Base-by-base conservation (phyloP, 192 early-diverging fungal genomes). In the Diversispora epigaea region DNA sequence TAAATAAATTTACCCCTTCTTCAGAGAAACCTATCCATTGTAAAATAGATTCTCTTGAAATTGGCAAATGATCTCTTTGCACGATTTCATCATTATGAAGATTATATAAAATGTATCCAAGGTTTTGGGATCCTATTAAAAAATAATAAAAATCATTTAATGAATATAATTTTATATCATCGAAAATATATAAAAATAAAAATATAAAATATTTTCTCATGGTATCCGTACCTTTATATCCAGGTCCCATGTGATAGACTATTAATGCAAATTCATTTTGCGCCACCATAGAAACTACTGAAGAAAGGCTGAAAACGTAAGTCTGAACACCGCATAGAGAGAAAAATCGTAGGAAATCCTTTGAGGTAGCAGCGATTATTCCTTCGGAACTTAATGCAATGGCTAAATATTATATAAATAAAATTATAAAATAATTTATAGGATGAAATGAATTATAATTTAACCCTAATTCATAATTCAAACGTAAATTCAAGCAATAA, bases 21-120 rank as follows among this genome's bases (percentile, higher is more conserved):
- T 94, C 92, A 19, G 93, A 92, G 76, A 97, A 96, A 5, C 94
- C 95, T 6, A 87, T 76, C 97, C 97, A 99, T 15, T 77, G 79
- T 17, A 98, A 72, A 49, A 84, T 84, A 44, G 86, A 80, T 4
- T 82, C 76, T 6, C 86, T 86, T 1, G 91, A 83, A 10, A 96
- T 74, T 3, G 93, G 91, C 10, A 96, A 76, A 3, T 60, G 9
- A 15, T 87, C 94, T 41, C 82, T 80, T 50, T 85, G 84, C 55
- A 93, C 77, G 19, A 81, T 83, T 41, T 81, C 84, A 52, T 78
- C 57, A 15, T 73, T 76, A 19, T 82, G 84, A 15, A 86, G 82
- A 79, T 93, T 88, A 49, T 92, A 80, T 12, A 94, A 77, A 22
- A 88, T 72, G 75, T 91, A 95, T 39, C 80, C 84, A 55, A 95